These are phyloP conservation scores for Neurospora africana DNA, from an alignment of 495 filamentous ascomycete genomes.

Conservation along the genomic window DNA sequence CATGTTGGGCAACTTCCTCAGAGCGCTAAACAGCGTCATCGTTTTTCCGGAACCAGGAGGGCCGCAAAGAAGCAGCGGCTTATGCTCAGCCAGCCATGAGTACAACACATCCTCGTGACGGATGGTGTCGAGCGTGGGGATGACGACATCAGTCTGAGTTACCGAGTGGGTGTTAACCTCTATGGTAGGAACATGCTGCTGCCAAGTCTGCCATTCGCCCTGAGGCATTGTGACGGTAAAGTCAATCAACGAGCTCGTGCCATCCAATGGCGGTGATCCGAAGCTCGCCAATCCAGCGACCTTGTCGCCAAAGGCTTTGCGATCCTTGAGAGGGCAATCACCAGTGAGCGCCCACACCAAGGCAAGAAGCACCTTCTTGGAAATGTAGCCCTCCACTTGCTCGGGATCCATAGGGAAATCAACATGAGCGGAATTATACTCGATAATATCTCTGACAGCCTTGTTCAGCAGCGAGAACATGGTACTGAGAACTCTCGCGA, in stretches of 20 bases:
- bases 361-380: conserved; percentile 86
- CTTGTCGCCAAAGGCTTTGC: conserved; percentile 78
- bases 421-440: conserved; percentile 87
- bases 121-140: conserved; percentile 92
- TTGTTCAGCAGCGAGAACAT: conserved; percentile 94
- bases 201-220: conserved; percentile 86
- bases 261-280: conserved; percentile 68
- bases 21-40: conserved; percentile 96
- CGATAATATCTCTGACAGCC: conserved; percentile 77
- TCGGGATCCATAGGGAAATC: conserved; percentile 89
- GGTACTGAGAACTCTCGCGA: conserved; percentile 80
- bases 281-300: conserved; percentile 71
- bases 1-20: conserved; percentile 95
- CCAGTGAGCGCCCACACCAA: conserved; percentile 91
- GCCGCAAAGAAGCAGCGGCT: conserved; percentile 90
- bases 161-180: conserved; percentile 97
- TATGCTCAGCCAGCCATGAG: conserved; percentile 98
- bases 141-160: conserved; percentile 93
- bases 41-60: conserved; percentile 98
- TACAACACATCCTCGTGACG: conserved; percentile 97
- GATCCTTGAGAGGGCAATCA: conserved; percentile 81
- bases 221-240: conserved; percentile 81
- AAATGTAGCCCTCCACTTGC: conserved; percentile 76
- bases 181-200: conserved; percentile 82
- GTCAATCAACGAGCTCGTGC: conserved; percentile 78